phyloP scores from a whole-genome alignment of 2,329 filamentous ascomycete genomes.

The Monascus ruber region DNA sequence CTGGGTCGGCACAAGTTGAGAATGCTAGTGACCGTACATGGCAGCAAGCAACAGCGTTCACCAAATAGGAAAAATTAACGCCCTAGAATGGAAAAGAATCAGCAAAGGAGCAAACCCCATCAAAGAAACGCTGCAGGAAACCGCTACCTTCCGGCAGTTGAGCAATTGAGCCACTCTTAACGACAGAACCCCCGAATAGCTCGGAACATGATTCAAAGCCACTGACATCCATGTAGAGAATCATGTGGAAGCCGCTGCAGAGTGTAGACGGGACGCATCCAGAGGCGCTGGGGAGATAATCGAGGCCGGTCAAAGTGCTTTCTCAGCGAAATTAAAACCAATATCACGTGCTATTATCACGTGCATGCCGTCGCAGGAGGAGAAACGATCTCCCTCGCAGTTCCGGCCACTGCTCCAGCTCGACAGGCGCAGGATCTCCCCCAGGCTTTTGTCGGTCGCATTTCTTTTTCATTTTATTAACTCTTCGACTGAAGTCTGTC shows the following conservation, averaged over 20 bases:
- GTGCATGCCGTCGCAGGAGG: slow-evolving; percentile 17
- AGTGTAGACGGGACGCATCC: not conserved
- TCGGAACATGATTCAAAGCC: slow-evolving; percentile 26
- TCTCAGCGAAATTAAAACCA: not conserved
- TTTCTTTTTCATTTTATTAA: not conserved
- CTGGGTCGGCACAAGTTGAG: not conserved
- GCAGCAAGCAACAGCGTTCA: not conserved
- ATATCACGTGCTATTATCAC: slow-evolving; percentile 25
- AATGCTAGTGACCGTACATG: not conserved
- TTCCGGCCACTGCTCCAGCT: slow-evolving; percentile 1
- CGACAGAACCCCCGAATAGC: slow-evolving; percentile 25
- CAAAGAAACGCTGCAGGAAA: not conserved
- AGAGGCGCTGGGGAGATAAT: too few relatives aligned
- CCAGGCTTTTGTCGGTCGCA: not conserved
- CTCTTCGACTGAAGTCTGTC: not conserved
- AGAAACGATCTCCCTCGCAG: slow-evolving; percentile 12
- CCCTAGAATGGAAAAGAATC: not conserved
- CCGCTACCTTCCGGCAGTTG: slow-evolving; percentile 16
- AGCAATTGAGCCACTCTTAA: slow-evolving; percentile 22
- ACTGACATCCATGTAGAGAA: slow-evolving; percentile 34
- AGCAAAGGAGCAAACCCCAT: not conserved
- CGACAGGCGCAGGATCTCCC: not conserved
- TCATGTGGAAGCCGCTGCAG: slow-evolving; percentile 11
- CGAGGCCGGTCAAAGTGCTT: too few relatives aligned
- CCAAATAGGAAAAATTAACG: not conserved